Percentiles rank a stretch among this genome's conserved stretches.
Conservation (phyloP, 371 early-diverging fungal species). For the Vairimorpha necatrix region DNA sequence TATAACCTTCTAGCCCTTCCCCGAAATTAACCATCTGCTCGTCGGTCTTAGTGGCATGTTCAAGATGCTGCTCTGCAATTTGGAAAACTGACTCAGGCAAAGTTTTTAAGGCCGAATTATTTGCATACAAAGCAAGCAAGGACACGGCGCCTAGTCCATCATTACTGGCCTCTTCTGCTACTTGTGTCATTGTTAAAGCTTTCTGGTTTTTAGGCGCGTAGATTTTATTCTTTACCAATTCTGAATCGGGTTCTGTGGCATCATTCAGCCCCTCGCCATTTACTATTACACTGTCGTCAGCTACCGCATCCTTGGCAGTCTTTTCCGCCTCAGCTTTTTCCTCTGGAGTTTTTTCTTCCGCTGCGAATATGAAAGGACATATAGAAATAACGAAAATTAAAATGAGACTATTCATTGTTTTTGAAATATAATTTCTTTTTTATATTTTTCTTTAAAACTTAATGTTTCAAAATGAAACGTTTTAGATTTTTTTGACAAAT, state of each 20-base stretch:
- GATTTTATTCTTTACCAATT: neutral
- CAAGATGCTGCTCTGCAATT: neutral
- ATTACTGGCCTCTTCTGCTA: neutral
- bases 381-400: neutral
- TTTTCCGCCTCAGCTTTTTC: neutral
- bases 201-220: neutral
- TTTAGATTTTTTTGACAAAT: too few species aligned
- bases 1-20: neutral
- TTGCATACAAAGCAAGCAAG: neutral
- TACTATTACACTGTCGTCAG: neutral
- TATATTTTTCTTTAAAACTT: too few species aligned
- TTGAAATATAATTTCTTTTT: too few species aligned
- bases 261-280: neutral
- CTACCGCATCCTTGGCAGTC: neutral
- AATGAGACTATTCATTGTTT: neutral
- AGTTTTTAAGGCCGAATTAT: neutral
- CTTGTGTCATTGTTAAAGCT: neutral
- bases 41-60: neutral
- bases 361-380: neutral
- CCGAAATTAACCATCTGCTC: neutral
- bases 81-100: neutral
- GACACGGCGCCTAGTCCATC: neutral
- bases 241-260: neutral
- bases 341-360: neutral
- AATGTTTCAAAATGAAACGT: too few species aligned